These are phyloP conservation scores for Vicia villosa DNA, from an alignment of 306 rosid species.

Conservation along the genomic window DNA sequence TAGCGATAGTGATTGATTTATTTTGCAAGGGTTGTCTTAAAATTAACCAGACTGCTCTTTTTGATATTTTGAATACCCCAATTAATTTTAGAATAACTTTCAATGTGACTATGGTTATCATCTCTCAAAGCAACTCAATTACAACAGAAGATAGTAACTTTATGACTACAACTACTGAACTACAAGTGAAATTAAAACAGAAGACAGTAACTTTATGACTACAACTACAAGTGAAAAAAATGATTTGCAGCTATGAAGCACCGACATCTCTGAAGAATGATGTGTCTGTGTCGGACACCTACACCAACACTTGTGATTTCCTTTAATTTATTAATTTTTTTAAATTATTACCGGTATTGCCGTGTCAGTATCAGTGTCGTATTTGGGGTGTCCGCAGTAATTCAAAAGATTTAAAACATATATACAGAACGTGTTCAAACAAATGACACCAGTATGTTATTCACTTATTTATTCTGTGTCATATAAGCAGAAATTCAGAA, in stretches of 20 bases:
- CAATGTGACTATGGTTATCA: neutral
- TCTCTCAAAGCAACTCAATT: constrained; percentile 4
- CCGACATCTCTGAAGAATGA: no score
- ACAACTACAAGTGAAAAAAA: constrained; percentile 12
- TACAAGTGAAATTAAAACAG: no score
- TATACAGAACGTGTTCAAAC: neutral
- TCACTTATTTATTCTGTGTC: neutral
- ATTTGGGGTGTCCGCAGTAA: no score
- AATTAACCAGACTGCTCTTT: neutral
- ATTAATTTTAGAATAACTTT: neutral
- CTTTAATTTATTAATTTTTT: no score
- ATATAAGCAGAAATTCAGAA: neutral
- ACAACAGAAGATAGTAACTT: neutral
- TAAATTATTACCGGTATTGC: no score
- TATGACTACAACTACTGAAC: no score
- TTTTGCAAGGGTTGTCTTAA: constrained; percentile 16
- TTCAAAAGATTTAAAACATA: constrained; percentile 8
- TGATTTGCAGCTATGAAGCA: constrained; percentile 9
- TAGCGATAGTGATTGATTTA: neutral
- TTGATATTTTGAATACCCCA: constrained; percentile 4
- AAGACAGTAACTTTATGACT: no score
- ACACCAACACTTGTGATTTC: no score
- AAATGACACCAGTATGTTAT: neutral
- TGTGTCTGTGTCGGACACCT: no score
- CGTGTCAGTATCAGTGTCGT: no score